phyloP scores from a whole-genome alignment of 163 green algal species.

The Volvox carteri region DNA sequence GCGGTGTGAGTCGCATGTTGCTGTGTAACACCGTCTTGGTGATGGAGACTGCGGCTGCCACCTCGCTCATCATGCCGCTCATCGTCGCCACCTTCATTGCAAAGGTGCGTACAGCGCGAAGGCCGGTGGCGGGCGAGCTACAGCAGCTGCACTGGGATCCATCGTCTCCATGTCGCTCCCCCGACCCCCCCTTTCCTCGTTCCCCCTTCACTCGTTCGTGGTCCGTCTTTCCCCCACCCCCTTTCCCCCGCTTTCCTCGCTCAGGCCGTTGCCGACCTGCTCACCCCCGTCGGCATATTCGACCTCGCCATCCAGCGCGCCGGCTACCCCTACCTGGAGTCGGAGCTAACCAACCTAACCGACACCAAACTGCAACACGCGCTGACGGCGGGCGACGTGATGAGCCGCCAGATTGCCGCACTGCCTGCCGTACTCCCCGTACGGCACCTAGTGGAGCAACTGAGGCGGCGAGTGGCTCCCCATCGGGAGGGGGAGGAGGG shows the following conservation, averaged over 20 bases:
- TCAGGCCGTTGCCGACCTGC: slow-evolving; percentile 45
- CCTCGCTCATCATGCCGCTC: slow-evolving; percentile 73
- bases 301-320: slow-evolving; percentile 46
- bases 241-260: background rate
- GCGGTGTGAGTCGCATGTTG: slow-evolving; percentile 83
- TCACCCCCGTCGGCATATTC: slow-evolving; percentile 21
- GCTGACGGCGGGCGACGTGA: slow-evolving; percentile 43
- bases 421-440: slow-evolving; percentile 23
- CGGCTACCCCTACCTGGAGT: slow-evolving; percentile 53
- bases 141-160: no score
- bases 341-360: slow-evolving; percentile 21
- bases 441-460: slow-evolving; percentile 19
- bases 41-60: slow-evolving; percentile 86
- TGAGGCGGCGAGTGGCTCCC: slow-evolving; percentile 31
- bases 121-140: background rate
- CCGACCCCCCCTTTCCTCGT: no score
- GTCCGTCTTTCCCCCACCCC: no score
- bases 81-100: slow-evolving; percentile 55
- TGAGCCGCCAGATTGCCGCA: slow-evolving; percentile 3
- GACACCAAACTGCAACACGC: slow-evolving; percentile 39
- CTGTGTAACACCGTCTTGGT: slow-evolving; percentile 85
- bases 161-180: no score
- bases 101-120: slow-evolving; percentile 3
- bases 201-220: no score
- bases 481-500: background rate